Evolutionary conservation across 75 land plant species (phyloP).

Genomic region (Ceratopteris richardii): DNA sequence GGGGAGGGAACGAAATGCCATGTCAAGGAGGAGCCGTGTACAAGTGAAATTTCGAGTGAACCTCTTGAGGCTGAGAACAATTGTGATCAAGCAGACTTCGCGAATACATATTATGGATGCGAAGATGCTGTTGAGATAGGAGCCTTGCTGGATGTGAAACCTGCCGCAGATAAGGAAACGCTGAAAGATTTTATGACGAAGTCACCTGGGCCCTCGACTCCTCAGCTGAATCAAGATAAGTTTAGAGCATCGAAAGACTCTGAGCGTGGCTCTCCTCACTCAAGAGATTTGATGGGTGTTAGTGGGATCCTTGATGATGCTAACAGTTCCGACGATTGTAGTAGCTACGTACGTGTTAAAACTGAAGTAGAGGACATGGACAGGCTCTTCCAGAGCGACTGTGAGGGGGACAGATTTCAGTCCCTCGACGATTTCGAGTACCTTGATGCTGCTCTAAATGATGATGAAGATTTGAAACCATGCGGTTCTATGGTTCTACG

Average conservation of each 20-base stretch:
- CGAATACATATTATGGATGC: too few species aligned
- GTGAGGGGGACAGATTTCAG: background rate
- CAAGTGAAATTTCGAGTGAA: too few species aligned
- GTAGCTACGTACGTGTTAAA: background rate
- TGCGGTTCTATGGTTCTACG: slow-evolving; percentile 18
- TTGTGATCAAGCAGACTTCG: background rate
- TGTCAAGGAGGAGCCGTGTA: too few species aligned
- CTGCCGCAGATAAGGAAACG: background rate
- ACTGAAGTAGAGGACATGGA: slow-evolving; percentile 2
- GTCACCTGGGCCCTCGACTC: slow-evolving; percentile 51
- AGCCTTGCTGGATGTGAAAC: too few species aligned
- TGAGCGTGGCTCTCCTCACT: slow-evolving; percentile 24
- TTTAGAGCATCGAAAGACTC: slow-evolving; percentile 19
- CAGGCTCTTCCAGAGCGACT: background rate
- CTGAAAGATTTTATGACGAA: background rate
- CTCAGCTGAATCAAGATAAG: slow-evolving; percentile 34
- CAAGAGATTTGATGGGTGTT: background rate
- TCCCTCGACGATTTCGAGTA: background rate
- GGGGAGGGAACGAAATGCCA: too few species aligned
- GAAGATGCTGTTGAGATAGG: background rate
- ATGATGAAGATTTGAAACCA: slow-evolving; percentile 7
- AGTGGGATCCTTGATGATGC: background rate
- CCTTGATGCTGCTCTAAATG: slow-evolving; percentile 3
- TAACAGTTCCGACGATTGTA: background rate
- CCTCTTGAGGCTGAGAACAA: too few species aligned